Conservation (phyloP, 441 rosid species). For the Corymbia citriodora region DNA sequence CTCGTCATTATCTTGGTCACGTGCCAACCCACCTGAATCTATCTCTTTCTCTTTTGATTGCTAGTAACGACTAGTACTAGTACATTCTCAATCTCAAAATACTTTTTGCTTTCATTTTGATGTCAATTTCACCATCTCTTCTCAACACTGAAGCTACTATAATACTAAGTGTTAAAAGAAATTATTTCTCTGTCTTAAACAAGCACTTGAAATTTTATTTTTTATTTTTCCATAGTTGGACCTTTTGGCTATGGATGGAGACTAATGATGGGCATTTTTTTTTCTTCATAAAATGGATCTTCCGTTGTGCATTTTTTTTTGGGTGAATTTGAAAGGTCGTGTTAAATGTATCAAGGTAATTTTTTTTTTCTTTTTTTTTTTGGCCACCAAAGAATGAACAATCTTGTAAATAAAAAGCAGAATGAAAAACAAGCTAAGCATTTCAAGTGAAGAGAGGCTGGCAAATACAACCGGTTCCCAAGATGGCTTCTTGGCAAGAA, state of each 20-base stretch:
- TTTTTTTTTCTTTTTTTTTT: background rate
- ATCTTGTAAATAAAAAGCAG: background rate
- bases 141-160: background rate
- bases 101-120: background rate
- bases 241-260: background rate
- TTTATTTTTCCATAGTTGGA: background rate
- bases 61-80: background rate
- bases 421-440: background rate
- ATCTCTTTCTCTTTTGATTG: background rate
- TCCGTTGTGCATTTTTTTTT: background rate
- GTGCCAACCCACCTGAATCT: background rate
- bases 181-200: background rate
- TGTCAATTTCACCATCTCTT: background rate
- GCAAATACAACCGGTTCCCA: background rate
- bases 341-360: background rate
- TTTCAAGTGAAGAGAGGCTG: background rate
- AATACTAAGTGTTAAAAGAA: background rate
- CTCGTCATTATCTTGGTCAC: background rate
- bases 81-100: background rate
- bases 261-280: no score
- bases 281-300: background rate
- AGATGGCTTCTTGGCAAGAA: background rate
- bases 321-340: background rate
- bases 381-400: background rate
- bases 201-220: fast-evolving